Base-by-base conservation (phyloP, 768 basidiomycete species). In the Polyporus arcularius region DNA sequence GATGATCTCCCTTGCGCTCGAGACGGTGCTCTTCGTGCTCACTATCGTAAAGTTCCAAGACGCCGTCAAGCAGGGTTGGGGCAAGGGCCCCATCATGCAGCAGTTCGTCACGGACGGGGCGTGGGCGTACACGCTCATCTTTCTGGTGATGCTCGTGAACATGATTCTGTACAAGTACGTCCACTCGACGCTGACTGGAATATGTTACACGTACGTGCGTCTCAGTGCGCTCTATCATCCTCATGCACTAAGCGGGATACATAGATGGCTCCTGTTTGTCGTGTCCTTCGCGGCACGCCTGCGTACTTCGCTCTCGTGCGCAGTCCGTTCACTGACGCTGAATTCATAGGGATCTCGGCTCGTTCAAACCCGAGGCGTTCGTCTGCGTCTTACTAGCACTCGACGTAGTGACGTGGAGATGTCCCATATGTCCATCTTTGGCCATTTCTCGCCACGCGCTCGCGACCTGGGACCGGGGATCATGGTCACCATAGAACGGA, bases 71-170 rank as follows among this genome's bases (percentile, higher is more conserved):
- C 61, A 60, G 12, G 68, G 70, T 3, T 71, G 70, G 68, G 68
- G 67, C 9, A 61, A 63, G 12, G 58, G 64, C 6, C 65, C 65
- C 3, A 61, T 71, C n/a, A 63, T 71, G 65, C 57, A 59, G 26
- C 64, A 67, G 35, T 68, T 69, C 61, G 62, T 68, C 12, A 42
- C 61, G 4, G 70, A 71, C 54, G 70, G 70, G 16, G 69, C 70
- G 2, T 71, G 70, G 70, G 70, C 70, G 11, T 71, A 66, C 53
- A 56, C 67, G 7, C 67, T 71, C 18, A 65, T 71, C 48, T 71
- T 71, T 58, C 31, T 68, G 61, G 47, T 46, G 42, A 57, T 71
- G 70, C 65, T 68, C 52, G 47, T 69, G 32, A 71, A 71, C 51
- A 60, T 68, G 42, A 55, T 69, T 49, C 46, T 71, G 4, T 71